phyloP scores from a whole-genome alignment of 805 yeast genomes.

The Wickerhamomyces rabaulensis region DNA sequence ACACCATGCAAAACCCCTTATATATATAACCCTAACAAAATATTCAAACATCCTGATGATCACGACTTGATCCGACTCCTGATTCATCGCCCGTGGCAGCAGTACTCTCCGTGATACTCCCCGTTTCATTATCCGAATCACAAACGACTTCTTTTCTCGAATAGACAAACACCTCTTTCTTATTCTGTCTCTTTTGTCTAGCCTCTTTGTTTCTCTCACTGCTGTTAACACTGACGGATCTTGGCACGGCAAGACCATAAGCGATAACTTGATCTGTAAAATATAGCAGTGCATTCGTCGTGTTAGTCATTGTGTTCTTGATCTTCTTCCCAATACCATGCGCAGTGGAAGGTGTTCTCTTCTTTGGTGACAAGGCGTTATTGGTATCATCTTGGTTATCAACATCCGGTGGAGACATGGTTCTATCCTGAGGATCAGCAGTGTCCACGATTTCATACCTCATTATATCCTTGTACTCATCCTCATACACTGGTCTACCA shows the following conservation, averaged over 20 bases:
- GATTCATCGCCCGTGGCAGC: not conserved
- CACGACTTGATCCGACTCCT: not conserved
- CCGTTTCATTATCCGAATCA: conserved; percentile 27
- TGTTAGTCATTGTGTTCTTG: conserved; percentile 21
- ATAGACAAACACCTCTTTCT: conserved; percentile 37
- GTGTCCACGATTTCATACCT: conserved; percentile 18
- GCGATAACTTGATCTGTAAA: conserved; percentile 51
- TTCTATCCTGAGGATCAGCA: conserved; percentile 10
- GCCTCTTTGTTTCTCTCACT: conserved; percentile 12
- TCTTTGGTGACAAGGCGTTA: conserved; percentile 6
- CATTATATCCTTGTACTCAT: conserved; percentile 36
- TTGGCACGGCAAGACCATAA: conserved; percentile 52
- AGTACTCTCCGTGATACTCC: not conserved
- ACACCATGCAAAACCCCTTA: too few relatives aligned
- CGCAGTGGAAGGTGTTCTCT: not conserved
- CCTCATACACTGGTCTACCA: conserved; percentile 73
- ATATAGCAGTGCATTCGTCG: conserved; percentile 35
- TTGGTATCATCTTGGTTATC: conserved; percentile 14
- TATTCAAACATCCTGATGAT: not conserved
- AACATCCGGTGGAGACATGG: not conserved
- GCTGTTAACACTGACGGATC: conserved; percentile 35
- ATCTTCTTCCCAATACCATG: conserved; percentile 8
- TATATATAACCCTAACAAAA: not conserved
- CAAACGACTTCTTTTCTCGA: conserved; percentile 37
- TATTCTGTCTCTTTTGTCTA: conserved; percentile 20